Percentiles rank a stretch among this genome's conserved stretches.
phyloP scores from a whole-genome alignment of 2,329 filamentous ascomycete species.

The Nothomitra cinnamomea region DNA sequence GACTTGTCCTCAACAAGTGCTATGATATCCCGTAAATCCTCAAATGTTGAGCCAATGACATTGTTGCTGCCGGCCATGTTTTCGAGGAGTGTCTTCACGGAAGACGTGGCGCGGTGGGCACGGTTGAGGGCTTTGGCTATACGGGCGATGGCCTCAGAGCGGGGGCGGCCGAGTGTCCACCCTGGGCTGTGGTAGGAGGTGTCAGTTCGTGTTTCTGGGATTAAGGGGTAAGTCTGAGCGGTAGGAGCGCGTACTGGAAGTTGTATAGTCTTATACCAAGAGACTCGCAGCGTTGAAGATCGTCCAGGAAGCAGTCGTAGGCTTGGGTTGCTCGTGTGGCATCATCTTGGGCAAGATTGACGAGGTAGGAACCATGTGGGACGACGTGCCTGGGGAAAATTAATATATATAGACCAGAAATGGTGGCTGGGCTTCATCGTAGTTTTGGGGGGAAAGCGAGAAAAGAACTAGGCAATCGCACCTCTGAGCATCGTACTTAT shows the following conservation, averaged over 20 bases:
- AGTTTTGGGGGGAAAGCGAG: too few relatives aligned
- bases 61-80: constrained; percentile 91
- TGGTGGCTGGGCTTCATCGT: too few relatives aligned
- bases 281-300: constrained; percentile 67
- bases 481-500: constrained; percentile 52
- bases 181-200: constrained; percentile 42
- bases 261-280: constrained; percentile 91
- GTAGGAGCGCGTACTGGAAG: constrained; percentile 45
- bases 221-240: neutral
- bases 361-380: constrained; percentile 89
- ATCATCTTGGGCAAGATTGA: constrained; percentile 84
- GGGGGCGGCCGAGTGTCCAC: constrained; percentile 51
- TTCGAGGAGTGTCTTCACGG: constrained; percentile 72
- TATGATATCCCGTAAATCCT: constrained; percentile 78
- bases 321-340: constrained; percentile 66
- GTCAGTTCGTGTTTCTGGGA: neutral
- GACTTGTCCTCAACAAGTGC: constrained; percentile 59
- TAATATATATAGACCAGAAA: constrained; percentile 10
- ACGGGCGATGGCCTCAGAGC: constrained; percentile 53
- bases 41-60: constrained; percentile 68
- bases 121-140: constrained; percentile 71
- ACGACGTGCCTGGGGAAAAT: constrained; percentile 45
- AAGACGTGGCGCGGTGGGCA: constrained; percentile 57
- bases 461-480: constrained; percentile 10
- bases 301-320: constrained; percentile 72